phyloP scores from a whole-genome alignment of 108 stramenopile genomes.

The Mediolabrus comicus region DNA sequence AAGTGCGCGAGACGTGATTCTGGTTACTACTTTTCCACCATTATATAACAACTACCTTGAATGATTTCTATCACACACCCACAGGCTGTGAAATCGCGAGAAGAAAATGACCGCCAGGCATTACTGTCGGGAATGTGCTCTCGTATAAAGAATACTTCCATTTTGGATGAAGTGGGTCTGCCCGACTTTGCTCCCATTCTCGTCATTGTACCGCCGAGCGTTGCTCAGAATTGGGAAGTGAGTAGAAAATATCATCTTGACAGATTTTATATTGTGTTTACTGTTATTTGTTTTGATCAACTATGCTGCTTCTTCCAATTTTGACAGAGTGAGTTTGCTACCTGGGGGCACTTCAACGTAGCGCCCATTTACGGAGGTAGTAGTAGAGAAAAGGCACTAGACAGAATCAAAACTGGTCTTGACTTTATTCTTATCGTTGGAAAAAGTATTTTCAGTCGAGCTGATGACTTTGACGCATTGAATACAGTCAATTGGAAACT shows the following conservation, averaged over 20 bases:
- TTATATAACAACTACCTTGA: no score
- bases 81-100: constrained; percentile 3
- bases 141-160: background rate
- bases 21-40: background rate
- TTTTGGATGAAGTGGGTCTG: constrained; percentile 7
- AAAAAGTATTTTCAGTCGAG: constrained; percentile 52
- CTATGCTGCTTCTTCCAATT: background rate
- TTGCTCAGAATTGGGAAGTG: constrained; percentile 67
- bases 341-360: constrained; percentile 80
- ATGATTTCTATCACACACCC: no score
- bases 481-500: constrained; percentile 67
- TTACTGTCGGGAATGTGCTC: constrained; percentile 25
- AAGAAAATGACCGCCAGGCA: constrained; percentile 25
- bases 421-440: constrained; percentile 72
- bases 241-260: background rate
- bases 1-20: background rate
- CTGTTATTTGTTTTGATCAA: background rate
- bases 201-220: constrained; percentile 73
- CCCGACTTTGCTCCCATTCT: constrained; percentile 64
- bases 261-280: background rate
- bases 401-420: constrained; percentile 44
- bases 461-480: constrained; percentile 40
- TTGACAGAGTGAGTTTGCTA: constrained; percentile 59
- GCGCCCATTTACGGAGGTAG: constrained; percentile 37
- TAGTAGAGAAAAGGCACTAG: constrained; percentile 48